A percentile compares a stretch with the other conserved stretches of the same genome.
Conservation (phyloP, 1,284 basidiomycete species). For the Cronartium ribicola region DNA sequence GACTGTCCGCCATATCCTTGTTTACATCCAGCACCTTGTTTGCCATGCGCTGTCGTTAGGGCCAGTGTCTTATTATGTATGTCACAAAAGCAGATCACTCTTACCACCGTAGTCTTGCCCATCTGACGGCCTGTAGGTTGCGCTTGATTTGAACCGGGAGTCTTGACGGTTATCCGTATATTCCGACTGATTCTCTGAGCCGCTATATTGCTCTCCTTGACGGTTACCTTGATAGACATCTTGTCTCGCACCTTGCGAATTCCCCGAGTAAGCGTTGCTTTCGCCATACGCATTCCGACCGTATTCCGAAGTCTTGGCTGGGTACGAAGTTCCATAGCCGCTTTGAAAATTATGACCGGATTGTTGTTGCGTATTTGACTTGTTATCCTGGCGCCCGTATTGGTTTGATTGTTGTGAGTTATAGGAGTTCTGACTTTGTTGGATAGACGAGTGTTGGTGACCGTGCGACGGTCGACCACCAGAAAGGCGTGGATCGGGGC, state of each 20-base stretch:
- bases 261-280: no score
- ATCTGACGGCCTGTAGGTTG: neutral
- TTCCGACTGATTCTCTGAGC: no score
- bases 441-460: constrained; percentile 25
- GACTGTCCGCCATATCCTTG: neutral
- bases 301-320: neutral
- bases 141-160: neutral
- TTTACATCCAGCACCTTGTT: neutral
- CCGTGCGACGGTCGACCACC: constrained; percentile 9
- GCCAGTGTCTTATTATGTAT: no score
- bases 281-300: no score
- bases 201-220: no score
- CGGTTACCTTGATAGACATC: neutral
- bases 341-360: neutral
- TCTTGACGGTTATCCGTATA: no score
- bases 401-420: no score
- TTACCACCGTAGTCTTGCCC: neutral
- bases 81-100: no score
- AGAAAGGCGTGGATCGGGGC: constrained; percentile 18
- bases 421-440: no score
- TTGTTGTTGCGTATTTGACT: neutral
- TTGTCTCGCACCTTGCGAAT: neutral
- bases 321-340: neutral
- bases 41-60: neutral
- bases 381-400: neutral